Evolutionary conservation across 176 grass and related monocot genomes (phyloP), one percentile per base, ranked within the genome.

Genomic region (Bromus sterilis): DNA sequence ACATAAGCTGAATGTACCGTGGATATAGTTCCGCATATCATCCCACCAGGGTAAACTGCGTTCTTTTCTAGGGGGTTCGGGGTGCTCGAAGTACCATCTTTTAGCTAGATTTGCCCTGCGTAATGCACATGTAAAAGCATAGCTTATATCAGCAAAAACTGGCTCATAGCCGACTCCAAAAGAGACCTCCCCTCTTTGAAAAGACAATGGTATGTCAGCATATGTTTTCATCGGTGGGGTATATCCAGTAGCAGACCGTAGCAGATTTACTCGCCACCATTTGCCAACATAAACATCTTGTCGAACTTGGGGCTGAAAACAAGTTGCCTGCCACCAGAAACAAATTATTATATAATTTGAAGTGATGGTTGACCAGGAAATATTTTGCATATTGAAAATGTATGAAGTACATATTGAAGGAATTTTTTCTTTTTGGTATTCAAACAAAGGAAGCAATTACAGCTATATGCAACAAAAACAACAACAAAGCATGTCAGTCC

Each of bases 41-140:
- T 98, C 95, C 95, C 95, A 98, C 95, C 95, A 98, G 31, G 95
- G 95, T 82, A 98, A 92, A 82, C 95, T 98, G 25, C 89, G 86
- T 67, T 98, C 95, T 65, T 71, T 94, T 87, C 87, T 93, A 66
- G 90, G 95, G 25, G 89, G 87, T 25, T 86, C 75, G 10, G 87
- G 78, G 32, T 69, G 83, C n/a, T 86, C 81, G 80, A 85, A 83
- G 48, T 72, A 97, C 79, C 86, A 87, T 61, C 90, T 94, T 77
- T 90, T 91, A 80, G 92, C 92, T 63, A 98, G 82, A 89, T 94
- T 91, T 83, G 92, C 95, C 81, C 95, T 91, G 57, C 95, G 92
- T 56, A 98, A 85, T 73, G 95, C 95, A 57, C 91, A 91, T 36
- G 95, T 94, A 87, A 98, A 98, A 69, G 95, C 92, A 93, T 98